Conservation (phyloP, 163 green algal genomes). For the Coccomyxa subellipsoidea region DNA sequence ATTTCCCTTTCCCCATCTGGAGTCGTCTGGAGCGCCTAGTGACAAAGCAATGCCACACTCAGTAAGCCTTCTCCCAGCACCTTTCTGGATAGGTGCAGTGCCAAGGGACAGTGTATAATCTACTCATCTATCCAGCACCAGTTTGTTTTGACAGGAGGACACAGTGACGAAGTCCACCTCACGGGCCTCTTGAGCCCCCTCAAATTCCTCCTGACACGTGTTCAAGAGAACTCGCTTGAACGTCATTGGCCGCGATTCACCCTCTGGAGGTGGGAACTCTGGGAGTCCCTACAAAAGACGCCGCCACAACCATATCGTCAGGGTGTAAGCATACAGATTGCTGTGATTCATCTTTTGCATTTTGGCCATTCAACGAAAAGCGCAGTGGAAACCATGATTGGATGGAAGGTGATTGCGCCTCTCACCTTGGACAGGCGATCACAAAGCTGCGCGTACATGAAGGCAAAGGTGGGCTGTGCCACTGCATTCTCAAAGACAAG, state of each 20-base stretch:
- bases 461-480: slow-evolving; percentile 94
- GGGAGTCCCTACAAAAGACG: slow-evolving; percentile 42
- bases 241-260: slow-evolving; percentile 65
- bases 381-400: neutral
- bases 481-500: slow-evolving; percentile 98
- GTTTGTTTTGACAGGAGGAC: neutral
- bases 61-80: neutral
- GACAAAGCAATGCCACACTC: neutral
- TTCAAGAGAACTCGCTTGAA: slow-evolving; percentile 96
- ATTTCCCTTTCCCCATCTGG: slow-evolving; percentile 51
- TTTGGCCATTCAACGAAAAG: too few species aligned
- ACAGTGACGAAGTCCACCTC: slow-evolving; percentile 36
- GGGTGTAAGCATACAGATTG: too few species aligned
- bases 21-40: slow-evolving; percentile 24
- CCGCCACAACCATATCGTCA: too few species aligned
- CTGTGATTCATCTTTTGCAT: too few species aligned
- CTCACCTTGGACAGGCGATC: slow-evolving; percentile 70
- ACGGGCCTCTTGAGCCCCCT: slow-evolving; percentile 69
- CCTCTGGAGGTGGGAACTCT: slow-evolving; percentile 59
- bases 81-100: too few species aligned
- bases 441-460: slow-evolving; percentile 96
- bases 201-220: slow-evolving; percentile 99
- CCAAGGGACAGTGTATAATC: too few species aligned
- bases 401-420: neutral
- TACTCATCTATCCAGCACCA: too few species aligned